Conservation (phyloP, 2,329 filamentous ascomycete genomes). For the Trichoderma sp. region DNA sequence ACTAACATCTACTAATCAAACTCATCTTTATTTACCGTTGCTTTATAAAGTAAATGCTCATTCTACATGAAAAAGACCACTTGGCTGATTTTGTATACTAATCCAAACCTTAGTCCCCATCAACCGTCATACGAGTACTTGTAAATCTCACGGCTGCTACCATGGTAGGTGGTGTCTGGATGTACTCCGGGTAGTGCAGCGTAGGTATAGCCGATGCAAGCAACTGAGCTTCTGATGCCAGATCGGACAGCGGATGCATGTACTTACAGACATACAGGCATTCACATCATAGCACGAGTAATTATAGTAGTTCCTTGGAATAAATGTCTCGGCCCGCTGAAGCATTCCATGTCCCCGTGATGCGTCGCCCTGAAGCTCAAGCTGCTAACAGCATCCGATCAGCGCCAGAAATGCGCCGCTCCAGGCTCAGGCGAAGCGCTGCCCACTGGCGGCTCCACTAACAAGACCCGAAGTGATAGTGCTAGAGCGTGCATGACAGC, state of each 20-base stretch:
- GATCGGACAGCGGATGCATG: neutral
- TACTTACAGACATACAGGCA: neutral
- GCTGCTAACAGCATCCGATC: neutral
- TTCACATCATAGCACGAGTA: neutral
- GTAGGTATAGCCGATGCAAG: neutral
- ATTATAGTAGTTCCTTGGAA: neutral
- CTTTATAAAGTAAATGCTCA: too few species aligned
- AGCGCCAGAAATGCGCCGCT: neutral
- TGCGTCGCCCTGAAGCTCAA: neutral
- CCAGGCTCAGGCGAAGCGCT: neutral
- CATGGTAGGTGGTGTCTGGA: neutral
- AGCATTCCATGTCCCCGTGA: neutral
- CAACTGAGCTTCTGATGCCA: neutral
- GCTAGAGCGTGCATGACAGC: constrained; percentile 17
- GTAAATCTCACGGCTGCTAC: neutral
- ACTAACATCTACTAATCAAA: neutral
- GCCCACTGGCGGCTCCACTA: constrained; percentile 2
- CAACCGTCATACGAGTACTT: neutral
- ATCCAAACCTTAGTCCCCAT: neutral
- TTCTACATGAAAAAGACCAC: neutral
- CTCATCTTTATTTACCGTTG: too few species aligned
- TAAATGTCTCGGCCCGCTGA: neutral
- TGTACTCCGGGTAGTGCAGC: neutral
- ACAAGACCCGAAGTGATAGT: neutral
- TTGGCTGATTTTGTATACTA: neutral